phyloP scores from a whole-genome alignment of 2,329 filamentous ascomycete genomes.

The Leptographium flavum region DNA sequence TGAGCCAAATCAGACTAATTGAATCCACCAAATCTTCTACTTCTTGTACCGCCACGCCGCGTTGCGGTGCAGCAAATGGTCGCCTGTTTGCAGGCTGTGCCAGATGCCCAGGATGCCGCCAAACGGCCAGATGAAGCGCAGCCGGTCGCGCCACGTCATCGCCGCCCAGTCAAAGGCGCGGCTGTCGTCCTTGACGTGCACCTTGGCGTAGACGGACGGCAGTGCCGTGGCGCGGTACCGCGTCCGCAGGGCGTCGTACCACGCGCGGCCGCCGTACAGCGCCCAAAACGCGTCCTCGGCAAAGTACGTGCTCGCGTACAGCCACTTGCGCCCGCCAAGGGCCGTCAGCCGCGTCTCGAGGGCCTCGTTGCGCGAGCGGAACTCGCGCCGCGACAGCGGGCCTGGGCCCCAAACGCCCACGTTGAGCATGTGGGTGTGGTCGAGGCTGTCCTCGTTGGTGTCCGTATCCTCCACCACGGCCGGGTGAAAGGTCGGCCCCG shows the following conservation, averaged over 20 bases:
- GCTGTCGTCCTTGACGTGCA: constrained; percentile 20
- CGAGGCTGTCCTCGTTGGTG: constrained; percentile 5
- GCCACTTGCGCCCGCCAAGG: constrained; percentile 69
- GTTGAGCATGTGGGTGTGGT: constrained; percentile 34
- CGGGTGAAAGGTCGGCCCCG: constrained; percentile 41
- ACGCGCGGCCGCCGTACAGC: constrained; percentile 39
- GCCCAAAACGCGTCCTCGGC: constrained; percentile 54
- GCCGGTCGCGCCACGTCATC: constrained; percentile 22
- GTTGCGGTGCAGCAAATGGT: constrained; percentile 36
- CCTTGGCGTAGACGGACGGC: constrained; percentile 58
- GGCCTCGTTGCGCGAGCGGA: constrained; percentile 52
- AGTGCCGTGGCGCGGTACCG: constrained; percentile 47
- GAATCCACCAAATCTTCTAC: too few species aligned
- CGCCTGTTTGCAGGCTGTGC: constrained; percentile 41
- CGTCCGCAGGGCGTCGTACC: constrained; percentile 45
- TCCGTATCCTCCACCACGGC: constrained; percentile 18
- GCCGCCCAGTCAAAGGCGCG: constrained; percentile 1
- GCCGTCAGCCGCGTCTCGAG: constrained; percentile 54
- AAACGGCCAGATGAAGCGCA: constrained; percentile 37
- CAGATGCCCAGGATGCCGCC: constrained; percentile 45
- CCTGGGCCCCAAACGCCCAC: constrained; percentile 68
- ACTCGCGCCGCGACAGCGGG: constrained; percentile 36
- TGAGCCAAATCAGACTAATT: too few species aligned
- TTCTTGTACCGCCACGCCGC: constrained; percentile 36
- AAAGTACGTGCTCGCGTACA: constrained; percentile 78